Evolutionary conservation across 805 yeast genomes (phyloP), one percentile per base, ranked within the genome.

Genomic region (Tanozyma kutaoensis): DNA sequence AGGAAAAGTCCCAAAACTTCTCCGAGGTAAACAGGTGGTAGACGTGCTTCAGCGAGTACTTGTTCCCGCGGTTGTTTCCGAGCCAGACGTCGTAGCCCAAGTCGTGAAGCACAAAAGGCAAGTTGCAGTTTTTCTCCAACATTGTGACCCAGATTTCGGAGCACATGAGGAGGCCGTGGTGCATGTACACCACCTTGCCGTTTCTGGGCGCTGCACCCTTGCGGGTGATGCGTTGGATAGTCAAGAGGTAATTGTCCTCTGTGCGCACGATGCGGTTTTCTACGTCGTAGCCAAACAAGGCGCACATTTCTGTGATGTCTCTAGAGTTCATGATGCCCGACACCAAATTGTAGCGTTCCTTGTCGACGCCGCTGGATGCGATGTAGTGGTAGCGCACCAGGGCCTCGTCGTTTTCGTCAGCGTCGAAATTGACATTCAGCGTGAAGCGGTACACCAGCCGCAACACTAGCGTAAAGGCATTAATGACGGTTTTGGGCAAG

Each of bases 31-130:
- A 52, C 13, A 52, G 46, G 28, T 40, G 40, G 23, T 45, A n/a
- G 45, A 38, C 30, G 50, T 88, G 95, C 40, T 85, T 85, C 33
- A 76, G 74, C 3, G 93, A 77, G 54, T 88, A 88, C 55, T 88
- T 91, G 54, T 88, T 91, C 8, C 95, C 95, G 31, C 95, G 63
- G 44, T 82, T 84, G 49, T 82, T 84, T 1, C 97, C 97, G 35
- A 88, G 58, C 88, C 93, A 88, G 5, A 88, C 96, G 45, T 88
- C 98, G 49, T 72, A 88, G 1, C 96, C 96, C 25, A 72, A 47
- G 31, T 85, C 84, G 33, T 75, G 75, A 19, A 88, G 60, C 3
- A 71, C 55, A 46, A 80, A 77, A 0, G 97, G 95, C 25, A 91
- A 52, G 38, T 60, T 60, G 19, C 39, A 34, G 21, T 55, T 32